These are phyloP conservation scores for Echria macrotheca DNA, from an alignment of 495 filamentous ascomycete species.

Conservation along the genomic window DNA sequence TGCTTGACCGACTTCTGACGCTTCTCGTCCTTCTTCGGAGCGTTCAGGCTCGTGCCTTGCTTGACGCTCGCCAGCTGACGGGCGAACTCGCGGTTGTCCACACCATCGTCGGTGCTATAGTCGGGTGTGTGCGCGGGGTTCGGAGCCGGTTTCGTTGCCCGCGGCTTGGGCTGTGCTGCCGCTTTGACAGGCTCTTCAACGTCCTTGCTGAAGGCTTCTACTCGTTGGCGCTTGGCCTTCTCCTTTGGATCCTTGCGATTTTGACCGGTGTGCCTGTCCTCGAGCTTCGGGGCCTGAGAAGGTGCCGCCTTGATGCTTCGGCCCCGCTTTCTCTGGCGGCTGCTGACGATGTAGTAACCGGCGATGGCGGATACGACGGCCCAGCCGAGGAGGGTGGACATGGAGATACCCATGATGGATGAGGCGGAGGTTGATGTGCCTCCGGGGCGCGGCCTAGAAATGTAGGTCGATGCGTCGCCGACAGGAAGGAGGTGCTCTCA, in stretches of 20 bases:
- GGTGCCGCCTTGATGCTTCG: slow-evolving; percentile 12
- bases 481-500: no score
- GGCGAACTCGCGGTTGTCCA: slow-evolving; percentile 68
- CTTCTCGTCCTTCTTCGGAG: slow-evolving; percentile 56
- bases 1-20: slow-evolving; percentile 56
- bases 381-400: slow-evolving; percentile 50
- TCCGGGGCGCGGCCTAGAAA: neutral
- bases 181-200: slow-evolving; percentile 26
- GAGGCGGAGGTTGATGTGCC: no score
- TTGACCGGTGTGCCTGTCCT: slow-evolving; percentile 36
- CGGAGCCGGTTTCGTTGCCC: slow-evolving; percentile 16
- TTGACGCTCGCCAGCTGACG: slow-evolving; percentile 62
- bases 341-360: slow-evolving; percentile 26
- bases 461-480: neutral
- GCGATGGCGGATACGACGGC: slow-evolving; percentile 50
- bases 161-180: slow-evolving; percentile 29
- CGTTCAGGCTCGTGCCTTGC: slow-evolving; percentile 52
- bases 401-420: slow-evolving; percentile 37
- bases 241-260: slow-evolving; percentile 29
- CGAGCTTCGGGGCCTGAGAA: slow-evolving; percentile 22
- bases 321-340: slow-evolving; percentile 5
- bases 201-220: slow-evolving; percentile 23
- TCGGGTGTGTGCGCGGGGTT: slow-evolving; percentile 12
- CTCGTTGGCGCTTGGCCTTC: slow-evolving; percentile 28
- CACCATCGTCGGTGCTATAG: slow-evolving; percentile 50